Evolutionary conservation across 352 stramenopile species (phyloP).

Genomic region (Globisporangium okanoganense): DNA sequence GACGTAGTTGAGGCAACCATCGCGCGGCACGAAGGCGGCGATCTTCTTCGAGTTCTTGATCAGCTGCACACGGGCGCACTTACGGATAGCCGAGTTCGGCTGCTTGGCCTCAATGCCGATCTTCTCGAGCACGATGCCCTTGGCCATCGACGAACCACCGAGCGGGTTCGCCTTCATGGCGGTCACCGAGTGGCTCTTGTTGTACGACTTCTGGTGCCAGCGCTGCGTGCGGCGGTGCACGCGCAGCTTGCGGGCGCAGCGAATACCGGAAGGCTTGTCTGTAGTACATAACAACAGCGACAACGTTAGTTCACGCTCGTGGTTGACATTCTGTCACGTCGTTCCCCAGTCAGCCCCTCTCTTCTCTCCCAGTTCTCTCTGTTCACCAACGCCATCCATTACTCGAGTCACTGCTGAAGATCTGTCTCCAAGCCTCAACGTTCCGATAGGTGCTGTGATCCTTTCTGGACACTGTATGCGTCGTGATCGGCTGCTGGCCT

Average conservation of each 20-base stretch:
- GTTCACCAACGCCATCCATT: neutral
- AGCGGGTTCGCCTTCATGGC: slow-evolving; percentile 99
- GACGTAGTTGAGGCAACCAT: slow-evolving; percentile 99
- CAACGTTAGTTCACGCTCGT: neutral
- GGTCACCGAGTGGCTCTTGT: slow-evolving; percentile 99
- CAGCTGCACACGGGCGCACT: slow-evolving; percentile 99
- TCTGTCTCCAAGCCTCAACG: too few relatives aligned
- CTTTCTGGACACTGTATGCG: too few relatives aligned
- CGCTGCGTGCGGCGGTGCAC: slow-evolving; percentile 97
- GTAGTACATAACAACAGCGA: slow-evolving; percentile 6
- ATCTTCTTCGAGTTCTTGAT: slow-evolving; percentile 99
- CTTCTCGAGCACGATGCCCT: slow-evolving; percentile 99
- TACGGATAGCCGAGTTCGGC: slow-evolving; percentile 99
- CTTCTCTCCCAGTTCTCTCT: slow-evolving; percentile 3
- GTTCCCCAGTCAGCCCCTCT: too few relatives aligned
- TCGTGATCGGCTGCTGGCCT: too few relatives aligned
- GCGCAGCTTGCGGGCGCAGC: slow-evolving; percentile 99
- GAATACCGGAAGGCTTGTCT: slow-evolving; percentile 99
- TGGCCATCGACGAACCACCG: slow-evolving; percentile 99
- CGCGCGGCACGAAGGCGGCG: slow-evolving; percentile 98
- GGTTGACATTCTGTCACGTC: too few relatives aligned
- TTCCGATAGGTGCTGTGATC: too few relatives aligned
- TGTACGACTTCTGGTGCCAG: slow-evolving; percentile 98
- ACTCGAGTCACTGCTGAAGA: neutral
- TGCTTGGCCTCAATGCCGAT: slow-evolving; percentile 99